Conservation (phyloP, 2,329 filamentous ascomycete species). For the Ploettnerulaceae sp. region DNA sequence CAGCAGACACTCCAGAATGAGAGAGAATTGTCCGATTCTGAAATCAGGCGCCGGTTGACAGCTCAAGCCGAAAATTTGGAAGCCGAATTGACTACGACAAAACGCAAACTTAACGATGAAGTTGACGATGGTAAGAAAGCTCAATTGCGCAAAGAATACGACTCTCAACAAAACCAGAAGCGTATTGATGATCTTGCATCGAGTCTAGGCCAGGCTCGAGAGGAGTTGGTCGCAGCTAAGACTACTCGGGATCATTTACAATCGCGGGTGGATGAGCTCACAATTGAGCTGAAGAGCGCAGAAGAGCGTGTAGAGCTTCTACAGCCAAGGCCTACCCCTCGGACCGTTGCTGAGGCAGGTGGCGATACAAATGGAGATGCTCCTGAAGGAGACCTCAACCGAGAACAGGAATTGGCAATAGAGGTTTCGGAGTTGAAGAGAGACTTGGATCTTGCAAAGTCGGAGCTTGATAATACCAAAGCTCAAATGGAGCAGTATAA, state of each 20-base stretch:
- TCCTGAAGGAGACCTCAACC: constrained; percentile 54
- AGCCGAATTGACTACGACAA: constrained; percentile 68
- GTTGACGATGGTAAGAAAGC: constrained; percentile 79
- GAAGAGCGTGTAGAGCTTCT: constrained; percentile 82
- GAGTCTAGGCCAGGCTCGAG: constrained; percentile 72
- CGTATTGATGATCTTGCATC: constrained; percentile 87
- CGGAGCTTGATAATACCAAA: constrained; percentile 76
- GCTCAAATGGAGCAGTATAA: constrained; percentile 83
- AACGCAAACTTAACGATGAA: constrained; percentile 79
- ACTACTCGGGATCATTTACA: constrained; percentile 88
- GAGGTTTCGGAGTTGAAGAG: constrained; percentile 84
- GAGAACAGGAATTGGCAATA: constrained; percentile 74
- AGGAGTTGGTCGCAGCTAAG: constrained; percentile 81
- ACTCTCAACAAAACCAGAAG: constrained; percentile 81
- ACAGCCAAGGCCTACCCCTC: constrained; percentile 70
- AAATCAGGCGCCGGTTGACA: constrained; percentile 76
- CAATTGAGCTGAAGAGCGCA: constrained; percentile 79
- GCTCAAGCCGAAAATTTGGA: constrained; percentile 73
- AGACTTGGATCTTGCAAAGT: constrained; percentile 74
- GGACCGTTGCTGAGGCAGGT: constrained; percentile 44
- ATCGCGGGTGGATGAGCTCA: constrained; percentile 80
- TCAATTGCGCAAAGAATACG: constrained; percentile 80
- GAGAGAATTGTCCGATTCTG: constrained; percentile 77
- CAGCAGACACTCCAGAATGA: constrained; percentile 90
- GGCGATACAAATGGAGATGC: constrained; percentile 41